These are phyloP conservation scores for Coemansia nantahalensis DNA, from an alignment of 192 early-diverging fungal species.

Conservation along the genomic window DNA sequence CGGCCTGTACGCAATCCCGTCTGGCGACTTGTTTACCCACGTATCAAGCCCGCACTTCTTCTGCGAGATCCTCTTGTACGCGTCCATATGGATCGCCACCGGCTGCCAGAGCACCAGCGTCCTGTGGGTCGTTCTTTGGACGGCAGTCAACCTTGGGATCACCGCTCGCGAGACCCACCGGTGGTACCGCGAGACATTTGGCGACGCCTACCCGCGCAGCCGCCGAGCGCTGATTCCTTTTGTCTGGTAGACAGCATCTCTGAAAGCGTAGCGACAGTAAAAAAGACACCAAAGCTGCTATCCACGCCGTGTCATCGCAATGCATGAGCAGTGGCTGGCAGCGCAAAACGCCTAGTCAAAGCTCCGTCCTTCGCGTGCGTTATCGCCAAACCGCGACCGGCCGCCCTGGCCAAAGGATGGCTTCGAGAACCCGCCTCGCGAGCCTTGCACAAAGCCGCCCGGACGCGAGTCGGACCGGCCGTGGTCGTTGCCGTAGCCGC, in stretches of 20 bases:
- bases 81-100: constrained; percentile 56
- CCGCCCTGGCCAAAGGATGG: no score
- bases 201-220: constrained; percentile 38
- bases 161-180: constrained; percentile 61
- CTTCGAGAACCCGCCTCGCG: no score
- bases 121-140: constrained; percentile 58
- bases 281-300: no score
- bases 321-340: no score
- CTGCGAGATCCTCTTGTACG: constrained; percentile 69
- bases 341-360: no score
- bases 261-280: no score
- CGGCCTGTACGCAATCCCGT: constrained; percentile 56
- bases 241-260: constrained; percentile 27
- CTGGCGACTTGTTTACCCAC: constrained; percentile 65
- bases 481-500: not conserved
- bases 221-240: constrained; percentile 38
- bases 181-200: constrained; percentile 70
- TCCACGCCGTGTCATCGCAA: no score
- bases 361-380: no score
- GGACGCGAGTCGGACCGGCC: no score
- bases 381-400: not conserved
- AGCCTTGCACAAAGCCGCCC: no score
- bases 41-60: constrained; percentile 68
- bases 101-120: constrained; percentile 43
- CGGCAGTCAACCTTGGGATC: constrained; percentile 59